Base-by-base conservation (phyloP, 2,329 filamentous ascomycete genomes). In the Aspergillus viridinutans region DNA sequence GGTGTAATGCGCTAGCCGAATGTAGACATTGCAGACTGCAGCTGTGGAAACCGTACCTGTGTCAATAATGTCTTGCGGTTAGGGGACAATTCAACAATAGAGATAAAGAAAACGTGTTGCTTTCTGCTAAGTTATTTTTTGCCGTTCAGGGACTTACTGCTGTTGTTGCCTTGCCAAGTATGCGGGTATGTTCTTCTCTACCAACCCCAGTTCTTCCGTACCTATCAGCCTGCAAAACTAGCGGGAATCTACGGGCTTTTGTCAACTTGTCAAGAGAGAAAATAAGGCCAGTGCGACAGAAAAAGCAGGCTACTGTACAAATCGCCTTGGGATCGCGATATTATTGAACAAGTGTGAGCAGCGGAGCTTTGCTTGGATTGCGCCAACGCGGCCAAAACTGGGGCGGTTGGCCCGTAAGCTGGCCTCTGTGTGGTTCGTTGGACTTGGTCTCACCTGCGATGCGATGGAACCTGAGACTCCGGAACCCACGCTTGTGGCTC, bases 1-100 rank as follows among this genome's bases (percentile, higher is more conserved):
- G 58, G 54, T 53, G 66, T 61, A 67, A 62, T 63, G 57, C 50
- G 64, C 70, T 72, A 76, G 65, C 64, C 66, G 66, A 69, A 69
- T 53, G 68, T 65, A 70, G 67, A 71, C 74, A 76, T 77, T 63
- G 71, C 72, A 71, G 66, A 64, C 62, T 57, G 63, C 59, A 58
- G 54, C 32, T 32, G 53, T 51, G 20, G 50, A 29, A 45, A 21
- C 9, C 21, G 42, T 20, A 45, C 42, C 42, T 45, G 20, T 45
- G 42, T 47, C 20, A 25, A 47, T 47, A 25, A 26, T 47, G 20
- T 23, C 40, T 43, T 43, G n/a, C 40, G 10, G n/a, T 43, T 20
- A 43, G n/a, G n/a, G 20, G 21, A 43, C 40, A 43, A 43, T 45
- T 45, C 21, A 7, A 45, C 3, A 23, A 4, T 23, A 45, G n/a